Evolutionary conservation across 768 basidiomycete species (phyloP).

Genomic region (Leccinellum luteum): DNA sequence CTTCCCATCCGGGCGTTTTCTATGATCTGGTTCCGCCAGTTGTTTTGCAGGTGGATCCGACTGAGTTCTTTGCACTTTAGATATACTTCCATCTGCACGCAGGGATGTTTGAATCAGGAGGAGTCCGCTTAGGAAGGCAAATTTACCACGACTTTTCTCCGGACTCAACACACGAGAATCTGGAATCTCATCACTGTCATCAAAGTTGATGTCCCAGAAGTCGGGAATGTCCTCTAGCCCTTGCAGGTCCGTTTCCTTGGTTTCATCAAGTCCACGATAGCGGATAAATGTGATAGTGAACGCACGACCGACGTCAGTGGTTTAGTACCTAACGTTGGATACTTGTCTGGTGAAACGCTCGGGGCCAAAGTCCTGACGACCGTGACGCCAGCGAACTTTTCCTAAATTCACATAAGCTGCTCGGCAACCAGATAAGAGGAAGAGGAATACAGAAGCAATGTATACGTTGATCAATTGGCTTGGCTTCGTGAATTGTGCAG

Average conservation of each 20-base stretch:
- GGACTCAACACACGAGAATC: constrained; percentile 33
- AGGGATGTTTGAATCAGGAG: background rate
- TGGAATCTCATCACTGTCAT: constrained; percentile 25
- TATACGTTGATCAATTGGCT: constrained; percentile 66
- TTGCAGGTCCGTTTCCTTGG: constrained; percentile 62
- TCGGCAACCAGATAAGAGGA: constrained; percentile 7
- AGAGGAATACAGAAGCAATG: constrained; percentile 53
- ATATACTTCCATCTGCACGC: background rate
- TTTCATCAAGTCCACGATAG: constrained; percentile 4
- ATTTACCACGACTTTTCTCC: constrained; percentile 28
- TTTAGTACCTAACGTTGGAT: constrained; percentile 68
- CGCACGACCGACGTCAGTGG: constrained; percentile 60
- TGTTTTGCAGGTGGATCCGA: constrained; percentile 3
- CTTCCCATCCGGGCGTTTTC: constrained; percentile 59
- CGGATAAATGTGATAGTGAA: background rate
- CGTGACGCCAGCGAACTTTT: constrained; percentile 68
- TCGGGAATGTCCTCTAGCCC: constrained; percentile 67
- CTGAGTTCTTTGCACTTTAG: background rate
- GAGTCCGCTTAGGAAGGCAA: background rate
- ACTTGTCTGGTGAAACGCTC: constrained; percentile 48
- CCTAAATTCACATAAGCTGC: constrained; percentile 42
- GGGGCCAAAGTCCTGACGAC: constrained; percentile 57
- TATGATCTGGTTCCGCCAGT: constrained; percentile 19
- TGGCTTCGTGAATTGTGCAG: constrained; percentile 62
- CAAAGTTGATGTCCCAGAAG: constrained; percentile 56